Evolutionary conservation across 106 monocot genomes (phyloP), one percentile per base, ranked within the genome.

Genomic region (Allium cepa): DNA sequence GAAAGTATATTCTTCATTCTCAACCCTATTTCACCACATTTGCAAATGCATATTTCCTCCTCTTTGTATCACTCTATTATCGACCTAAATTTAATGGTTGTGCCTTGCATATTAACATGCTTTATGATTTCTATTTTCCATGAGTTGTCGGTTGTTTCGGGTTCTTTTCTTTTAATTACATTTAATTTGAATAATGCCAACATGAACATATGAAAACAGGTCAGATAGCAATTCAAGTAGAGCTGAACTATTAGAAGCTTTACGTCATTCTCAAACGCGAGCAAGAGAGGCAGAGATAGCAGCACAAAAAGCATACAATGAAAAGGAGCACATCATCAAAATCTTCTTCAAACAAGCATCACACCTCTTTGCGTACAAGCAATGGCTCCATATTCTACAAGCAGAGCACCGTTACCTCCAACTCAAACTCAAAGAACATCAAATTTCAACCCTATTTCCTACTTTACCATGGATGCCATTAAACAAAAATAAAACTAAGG

Each of bases 201-300:
- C 22, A 22, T 22, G 22, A 36, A 36, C 36, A 36, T 36, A 36
- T 3, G 48, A 64, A 46, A 64, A 17, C 49, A 48, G n/a, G 48
- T 69, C 27, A 2, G 75, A 69, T 8, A 64, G 28, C 47, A 70
- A 89, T 59, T 64, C 76, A 14, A 84, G 71, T 47, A 77, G 83
- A 60, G 75, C 77, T 26, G 62, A 89, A 60, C 72, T 97, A 17
- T 56, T 97, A 64, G 88, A 96, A 70, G 96, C 96, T 28, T 80
- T 92, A 17, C 69, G 83, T 46, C 92, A 84, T 66, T 97, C 92
- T 7, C 92, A 97, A 67, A 92, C 88, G 3, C 84, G 96, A 11
- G 92, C 96, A 9, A 81, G 96, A 60, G 66, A 92, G 67, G 96
- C 96, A n/a, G 92, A 97, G 63, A 71, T 97, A 17, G 87, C 86